Evolutionary conservation across 768 basidiomycete species (phyloP).

Genomic region (Termitomyces eurrhizus): DNA sequence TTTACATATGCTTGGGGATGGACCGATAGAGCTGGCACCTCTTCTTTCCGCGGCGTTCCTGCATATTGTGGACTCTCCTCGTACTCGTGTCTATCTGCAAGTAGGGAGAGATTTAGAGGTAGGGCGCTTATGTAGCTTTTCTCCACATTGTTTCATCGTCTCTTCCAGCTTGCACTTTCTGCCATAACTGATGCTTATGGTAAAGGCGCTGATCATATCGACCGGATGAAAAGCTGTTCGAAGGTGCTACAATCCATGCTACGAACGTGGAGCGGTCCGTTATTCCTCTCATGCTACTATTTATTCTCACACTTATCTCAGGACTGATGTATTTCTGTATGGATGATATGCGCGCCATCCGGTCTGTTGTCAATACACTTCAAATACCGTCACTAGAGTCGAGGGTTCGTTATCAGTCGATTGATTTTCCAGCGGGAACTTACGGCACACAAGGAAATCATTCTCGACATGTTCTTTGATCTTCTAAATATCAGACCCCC

Average conservation of each 20-base stretch:
- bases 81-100: slow-evolving; percentile 70
- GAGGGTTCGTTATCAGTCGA: slow-evolving; percentile 48
- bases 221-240: slow-evolving; percentile 74
- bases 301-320: slow-evolving; percentile 12
- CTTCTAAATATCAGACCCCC: slow-evolving; percentile 88
- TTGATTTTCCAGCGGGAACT: background rate
- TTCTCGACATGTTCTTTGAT: slow-evolving; percentile 93
- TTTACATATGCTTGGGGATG: slow-evolving; percentile 85
- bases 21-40: slow-evolving; percentile 77
- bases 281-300: background rate
- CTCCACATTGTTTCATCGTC: background rate
- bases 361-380: slow-evolving; percentile 79
- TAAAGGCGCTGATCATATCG: slow-evolving; percentile 72
- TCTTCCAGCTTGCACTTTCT: slow-evolving; percentile 69
- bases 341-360: slow-evolving; percentile 82
- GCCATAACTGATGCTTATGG: slow-evolving; percentile 93
- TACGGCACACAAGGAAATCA: slow-evolving; percentile 61
- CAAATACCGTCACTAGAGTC: slow-evolving; percentile 86
- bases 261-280: slow-evolving; percentile 89
- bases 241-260: slow-evolving; percentile 81
- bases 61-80: slow-evolving; percentile 80
- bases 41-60: slow-evolving; percentile 79
- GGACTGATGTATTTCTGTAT: slow-evolving; percentile 94
- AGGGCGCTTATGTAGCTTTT: slow-evolving; percentile 12
- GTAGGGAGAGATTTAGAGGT: slow-evolving; percentile 92